Evolutionary conservation across 169 alveolate species (phyloP).

Genomic region (Cryptosporidium canis): DNA sequence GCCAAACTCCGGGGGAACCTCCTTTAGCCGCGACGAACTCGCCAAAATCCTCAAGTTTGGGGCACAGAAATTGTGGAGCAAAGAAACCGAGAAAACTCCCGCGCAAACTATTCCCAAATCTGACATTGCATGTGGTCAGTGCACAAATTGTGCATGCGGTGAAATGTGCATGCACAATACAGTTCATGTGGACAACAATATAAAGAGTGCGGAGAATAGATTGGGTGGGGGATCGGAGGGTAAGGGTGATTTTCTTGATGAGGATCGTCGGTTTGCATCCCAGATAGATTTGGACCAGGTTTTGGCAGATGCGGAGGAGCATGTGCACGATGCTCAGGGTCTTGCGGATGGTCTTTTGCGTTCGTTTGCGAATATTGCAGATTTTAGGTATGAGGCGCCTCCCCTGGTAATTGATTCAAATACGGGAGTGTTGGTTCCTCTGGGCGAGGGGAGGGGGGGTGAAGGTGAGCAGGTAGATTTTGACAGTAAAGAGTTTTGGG

Average conservation of each 20-base stretch:
- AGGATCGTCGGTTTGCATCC: slow-evolving; percentile 74
- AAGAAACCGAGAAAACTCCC: slow-evolving; percentile 70
- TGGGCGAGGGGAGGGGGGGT: slow-evolving; percentile 12
- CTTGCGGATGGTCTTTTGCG: slow-evolving; percentile 88
- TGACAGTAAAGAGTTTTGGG: slow-evolving; percentile 90
- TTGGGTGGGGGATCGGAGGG: neutral
- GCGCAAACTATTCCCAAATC: slow-evolving; percentile 45
- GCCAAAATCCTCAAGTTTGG: slow-evolving; percentile 90
- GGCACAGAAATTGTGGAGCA: slow-evolving; percentile 89
- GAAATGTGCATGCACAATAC: slow-evolving; percentile 6
- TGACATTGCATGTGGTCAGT: neutral
- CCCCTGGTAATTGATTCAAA: slow-evolving; percentile 71
- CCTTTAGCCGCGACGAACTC: slow-evolving; percentile 88
- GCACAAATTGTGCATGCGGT: slow-evolving; percentile 56
- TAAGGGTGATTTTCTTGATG: neutral
- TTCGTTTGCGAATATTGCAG: slow-evolving; percentile 89
- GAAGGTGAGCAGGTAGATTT: slow-evolving; percentile 79
- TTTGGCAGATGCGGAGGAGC: slow-evolving; percentile 87
- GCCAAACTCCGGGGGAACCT: slow-evolving; percentile 32
- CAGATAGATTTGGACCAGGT: slow-evolving; percentile 89
- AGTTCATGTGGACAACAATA: neutral
- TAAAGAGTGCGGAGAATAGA: neutral
- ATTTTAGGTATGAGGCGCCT: slow-evolving; percentile 90
- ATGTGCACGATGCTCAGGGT: slow-evolving; percentile 82
- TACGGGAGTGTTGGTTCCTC: slow-evolving; percentile 44